Evolutionary conservation across 257 asterid species (phyloP), one percentile per base, ranked within the genome.

Genomic region (Scutellaria minor): DNA sequence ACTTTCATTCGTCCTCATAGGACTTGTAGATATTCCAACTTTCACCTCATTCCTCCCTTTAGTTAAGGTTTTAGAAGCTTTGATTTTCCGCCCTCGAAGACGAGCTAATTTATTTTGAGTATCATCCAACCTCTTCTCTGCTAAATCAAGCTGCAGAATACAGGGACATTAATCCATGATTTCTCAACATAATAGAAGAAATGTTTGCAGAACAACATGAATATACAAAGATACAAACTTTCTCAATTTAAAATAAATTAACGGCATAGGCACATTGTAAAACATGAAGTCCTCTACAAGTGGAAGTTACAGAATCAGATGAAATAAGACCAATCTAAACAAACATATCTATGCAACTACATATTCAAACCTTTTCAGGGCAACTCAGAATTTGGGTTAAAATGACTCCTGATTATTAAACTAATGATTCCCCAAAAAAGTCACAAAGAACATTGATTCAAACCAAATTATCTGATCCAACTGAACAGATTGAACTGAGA

Each of bases 41-140:
- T 64, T 66, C 37, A 66, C 63, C 61, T 64, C 82, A 40, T 69
- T 66, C 58, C 67, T 72, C 64, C 75, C 79, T 75, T 79, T 77
- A 42, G 63, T 60, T 24, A 72, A 64, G 12, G 22, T 67, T 75
- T 72, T 78, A 47, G 84, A 83, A 78, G 82, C 72, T 74, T 56
- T 58, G 40, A 2, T 59, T 72, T 56, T 82, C 70, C 42, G 73
- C 35, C 83, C 79, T 66, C 84, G 85, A 74, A 74, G 83, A 44
- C 78, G 86, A 73, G 84, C 89, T 77, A 89, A 75, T 71, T 82
- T 77, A 62, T 7, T 77, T 74, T 83, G 85, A 71, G 89, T 79
- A 71, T 82, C 91, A 61, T 79, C 86, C 81, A 87, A 67, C 66
- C 82, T 89, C 83, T 66, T 89, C 72, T 83, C 87, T 77, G 86